A percentile compares a stretch with the other conserved stretches of the same genome.
These are phyloP conservation scores for Arabidopsis arenosa DNA, from an alignment of 345 rosid species.

Conservation along the genomic window DNA sequence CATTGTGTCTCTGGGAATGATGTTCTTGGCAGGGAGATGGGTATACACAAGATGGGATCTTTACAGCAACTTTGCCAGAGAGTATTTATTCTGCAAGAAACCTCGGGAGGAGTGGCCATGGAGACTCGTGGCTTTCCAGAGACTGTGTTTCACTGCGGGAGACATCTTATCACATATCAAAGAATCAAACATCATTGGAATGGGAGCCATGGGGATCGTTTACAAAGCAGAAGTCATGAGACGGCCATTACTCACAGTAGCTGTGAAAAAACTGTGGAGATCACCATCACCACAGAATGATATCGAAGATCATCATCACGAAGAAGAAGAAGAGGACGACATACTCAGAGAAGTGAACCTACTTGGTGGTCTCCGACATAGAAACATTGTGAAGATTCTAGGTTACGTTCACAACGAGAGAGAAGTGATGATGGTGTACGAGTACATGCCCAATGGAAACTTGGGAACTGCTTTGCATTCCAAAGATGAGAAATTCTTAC, in stretches of 20 bases:
- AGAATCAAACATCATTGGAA: slow-evolving; percentile 82
- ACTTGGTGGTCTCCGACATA: slow-evolving; percentile 77
- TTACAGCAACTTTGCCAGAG: slow-evolving; percentile 53
- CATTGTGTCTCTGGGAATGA: slow-evolving; percentile 56
- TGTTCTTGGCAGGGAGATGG: slow-evolving; percentile 61
- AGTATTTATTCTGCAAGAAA: slow-evolving; percentile 51
- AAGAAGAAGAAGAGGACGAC: slow-evolving; percentile 54
- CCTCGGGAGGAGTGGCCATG: slow-evolving; percentile 87
- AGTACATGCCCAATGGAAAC: slow-evolving; percentile 87
- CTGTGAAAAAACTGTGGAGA: slow-evolving; percentile 94
- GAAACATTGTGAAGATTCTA: slow-evolving; percentile 76
- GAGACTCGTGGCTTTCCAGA: slow-evolving; percentile 86
- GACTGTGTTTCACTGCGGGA: slow-evolving; percentile 67
- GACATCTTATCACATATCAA: slow-evolving; percentile 77
- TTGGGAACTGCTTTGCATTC: slow-evolving; percentile 80
- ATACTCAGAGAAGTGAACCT: slow-evolving; percentile 74
- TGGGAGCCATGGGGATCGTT: slow-evolving; percentile 93
- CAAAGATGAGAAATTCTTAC: slow-evolving; percentile 59
- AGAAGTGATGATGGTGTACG: slow-evolving; percentile 78
- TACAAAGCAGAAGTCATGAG: slow-evolving; percentile 84
- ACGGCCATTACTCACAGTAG: slow-evolving; percentile 61
- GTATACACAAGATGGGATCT: slow-evolving; percentile 75
- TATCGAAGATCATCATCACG: slow-evolving; percentile 51
- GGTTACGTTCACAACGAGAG: slow-evolving; percentile 88
- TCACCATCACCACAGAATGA: slow-evolving; percentile 53